Base-by-base conservation (phyloP, 352 stramenopile genomes). In the Phytophthora palmivora region DNA sequence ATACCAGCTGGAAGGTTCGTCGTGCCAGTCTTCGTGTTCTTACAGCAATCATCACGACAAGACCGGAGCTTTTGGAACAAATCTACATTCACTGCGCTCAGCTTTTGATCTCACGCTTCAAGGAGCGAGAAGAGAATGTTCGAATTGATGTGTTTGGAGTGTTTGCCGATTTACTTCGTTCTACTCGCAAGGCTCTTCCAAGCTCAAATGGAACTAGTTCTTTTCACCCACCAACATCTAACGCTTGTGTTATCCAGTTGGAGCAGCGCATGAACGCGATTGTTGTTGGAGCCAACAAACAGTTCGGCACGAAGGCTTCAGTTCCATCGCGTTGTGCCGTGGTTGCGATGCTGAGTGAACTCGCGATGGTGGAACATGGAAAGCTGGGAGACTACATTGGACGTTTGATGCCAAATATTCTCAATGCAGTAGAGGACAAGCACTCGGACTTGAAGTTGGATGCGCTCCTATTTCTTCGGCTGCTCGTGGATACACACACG, bases 111-210 rank as follows among this genome's bases (percentile, higher is more conserved):
- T 86, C 71, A 14, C 80, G 92, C 14, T 97, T 98, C 67, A 97
- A 97, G 72, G 97, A 99, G 78, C 85, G 97, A 34, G 97, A 99
- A 79, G 97, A 99, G 60, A 99, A 99, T 72, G 98, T 99, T 46
- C 95, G 96, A 22, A 94, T 99, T 18, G 97, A 98, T 58, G 92
- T 99, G 6, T 96, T 99, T 74, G 86, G 84, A 4, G 97, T 97
- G 18, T 98, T 99, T 71, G 84, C 94, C 5, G 85, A 95, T 21
- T 79, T 99, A 22, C 80, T 99, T 41, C 84, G 87, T 42, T 74
- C 82, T 22, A 93, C 80, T 19, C 78, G 67, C 46, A 87, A 88
- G 21, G 74, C 70, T 6, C 46, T 89, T 37, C 72, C 82, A 3
- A 72, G 51, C 37, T 63, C 58, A 8, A 77, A 65, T 49, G 66